Evolutionary conservation across 2,329 filamentous ascomycete species (phyloP), one percentile per base, ranked within the genome.

Genomic region (Corynespora cassiicola): DNA sequence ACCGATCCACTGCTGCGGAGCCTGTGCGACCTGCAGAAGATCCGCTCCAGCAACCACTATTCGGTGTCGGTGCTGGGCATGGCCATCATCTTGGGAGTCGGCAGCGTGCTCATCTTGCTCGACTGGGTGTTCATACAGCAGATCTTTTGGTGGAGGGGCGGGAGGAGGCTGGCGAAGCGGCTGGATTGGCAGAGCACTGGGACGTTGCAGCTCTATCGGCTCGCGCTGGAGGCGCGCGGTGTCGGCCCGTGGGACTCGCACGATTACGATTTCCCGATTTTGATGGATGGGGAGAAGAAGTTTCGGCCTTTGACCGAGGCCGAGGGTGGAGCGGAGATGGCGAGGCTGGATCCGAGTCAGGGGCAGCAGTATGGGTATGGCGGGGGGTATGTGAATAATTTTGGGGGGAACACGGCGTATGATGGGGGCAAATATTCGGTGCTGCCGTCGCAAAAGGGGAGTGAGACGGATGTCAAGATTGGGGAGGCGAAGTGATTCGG

Each of bases 11-110:
- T 48, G 7, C 32, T 47, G 34, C 31, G 35, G 10, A 33, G 36
- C 3, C 36, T 56, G 1, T 58, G 54, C 31, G 25, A 36, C 12
- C 22, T 17, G 6, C 52, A 56, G 30, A 56, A 57, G 34, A 50
- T 55, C 4, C 36, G 39, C 11, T 52, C 42, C 15, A 32, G 28
- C 4, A 36, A 35, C 3, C 52, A 54, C 38, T 45, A 44, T 21
- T 42, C 33, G 12, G 42, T 61, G 20, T 52, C 42, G 15, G 41
- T 58, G 12, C 42, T 61, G 5, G 57, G 55, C 11, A 47, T 61
- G 44, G 34, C 29, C 3, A 41, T 58, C 6, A 56, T 56, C 4
- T 43, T 59, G 14, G 23, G 28, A 5, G 37, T 56, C 7, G 54
- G 57, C 22, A 33, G 36, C 6, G 5, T 56, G 10, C 27, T 59